phyloP scores from a whole-genome alignment of 169 alveolate genomes.

The Ichthyophthirius multifiliis region DNA sequence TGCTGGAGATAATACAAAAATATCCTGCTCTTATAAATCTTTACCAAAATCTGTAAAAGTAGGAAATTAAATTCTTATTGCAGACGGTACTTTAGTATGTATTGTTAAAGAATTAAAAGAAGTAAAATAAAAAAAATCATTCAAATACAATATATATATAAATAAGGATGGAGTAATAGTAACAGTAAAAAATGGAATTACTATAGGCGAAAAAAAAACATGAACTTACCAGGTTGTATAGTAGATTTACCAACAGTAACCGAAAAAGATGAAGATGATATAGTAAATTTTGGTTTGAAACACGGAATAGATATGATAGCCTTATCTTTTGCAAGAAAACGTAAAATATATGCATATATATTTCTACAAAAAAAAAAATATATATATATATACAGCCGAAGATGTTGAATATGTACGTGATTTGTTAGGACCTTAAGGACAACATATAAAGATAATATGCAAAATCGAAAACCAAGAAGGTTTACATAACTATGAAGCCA shows the following conservation, averaged over 20 bases:
- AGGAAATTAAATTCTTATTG: slow-evolving; percentile 94
- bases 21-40: slow-evolving; percentile 92
- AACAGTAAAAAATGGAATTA: slow-evolving; percentile 91
- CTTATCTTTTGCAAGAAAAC: slow-evolving; percentile 70
- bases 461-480: slow-evolving; percentile 98
- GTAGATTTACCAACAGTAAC: slow-evolving; percentile 96
- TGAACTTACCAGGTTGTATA: slow-evolving; percentile 98
- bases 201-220: slow-evolving; percentile 96
- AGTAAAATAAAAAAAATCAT: slow-evolving; percentile 14
- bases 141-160: too few relatives aligned
- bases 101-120: slow-evolving; percentile 90
- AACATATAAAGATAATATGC: slow-evolving; percentile 94
- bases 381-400: too few relatives aligned
- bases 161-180: slow-evolving; percentile 74
- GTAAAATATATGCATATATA: too few relatives aligned
- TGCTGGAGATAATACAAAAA: slow-evolving; percentile 90
- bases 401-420: slow-evolving; percentile 87
- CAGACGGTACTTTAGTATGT: slow-evolving; percentile 95
- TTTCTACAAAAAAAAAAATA: too few relatives aligned
- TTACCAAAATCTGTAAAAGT: slow-evolving; percentile 93
- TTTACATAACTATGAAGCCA: slow-evolving; percentile 92
- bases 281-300: slow-evolving; percentile 95
- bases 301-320: slow-evolving; percentile 95
- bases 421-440: slow-evolving; percentile 90
- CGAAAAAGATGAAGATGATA: slow-evolving; percentile 96